Evolutionary conservation across 106 monocot genomes (phyloP).

Genomic region (Allium cepa): DNA sequence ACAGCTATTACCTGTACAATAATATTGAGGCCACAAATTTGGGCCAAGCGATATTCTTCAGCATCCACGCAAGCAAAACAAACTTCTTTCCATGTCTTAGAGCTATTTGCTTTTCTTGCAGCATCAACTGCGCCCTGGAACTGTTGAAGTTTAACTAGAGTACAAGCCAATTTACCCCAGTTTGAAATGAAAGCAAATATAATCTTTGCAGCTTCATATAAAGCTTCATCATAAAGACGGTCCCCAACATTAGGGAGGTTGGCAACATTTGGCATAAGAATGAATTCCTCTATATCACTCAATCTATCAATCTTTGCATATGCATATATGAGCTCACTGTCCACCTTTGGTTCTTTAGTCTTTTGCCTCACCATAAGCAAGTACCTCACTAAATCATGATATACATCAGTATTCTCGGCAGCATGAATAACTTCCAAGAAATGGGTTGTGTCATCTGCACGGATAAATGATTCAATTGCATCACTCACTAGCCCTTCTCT

Average conservation of each 20-base stretch:
- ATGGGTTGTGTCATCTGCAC: constrained; percentile 89
- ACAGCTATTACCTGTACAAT: constrained; percentile 63
- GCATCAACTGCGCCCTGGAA: constrained; percentile 99
- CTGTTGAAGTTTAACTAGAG: constrained; percentile 82
- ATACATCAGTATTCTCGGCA: constrained; percentile 79
- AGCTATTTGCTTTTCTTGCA: constrained; percentile 94
- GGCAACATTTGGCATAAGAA: constrained; percentile 98
- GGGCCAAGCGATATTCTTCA: constrained; percentile 92
- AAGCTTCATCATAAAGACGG: constrained; percentile 75
- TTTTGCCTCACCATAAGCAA: constrained; percentile 94
- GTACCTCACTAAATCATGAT: constrained; percentile 87
- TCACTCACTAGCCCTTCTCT: constrained; percentile 92
- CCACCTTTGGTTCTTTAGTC: constrained; percentile 83
- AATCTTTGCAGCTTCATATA: constrained; percentile 98
- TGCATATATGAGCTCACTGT: constrained; percentile 91
- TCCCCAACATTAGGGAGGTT: constrained; percentile 98
- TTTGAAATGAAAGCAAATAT: constrained; percentile 98
- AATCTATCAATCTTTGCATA: constrained; percentile 96
- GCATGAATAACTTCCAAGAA: constrained; percentile 89
- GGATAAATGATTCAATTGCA: constrained; percentile 97
- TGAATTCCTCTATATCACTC: constrained; percentile 91
- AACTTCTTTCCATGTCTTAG: constrained; percentile 99
- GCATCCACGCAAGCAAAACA: constrained; percentile 99
- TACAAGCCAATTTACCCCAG: constrained; percentile 89
- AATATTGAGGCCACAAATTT: constrained; percentile 91